Conservation (phyloP, 345 rosid species). For the Rubroshorea leprosula region DNA sequence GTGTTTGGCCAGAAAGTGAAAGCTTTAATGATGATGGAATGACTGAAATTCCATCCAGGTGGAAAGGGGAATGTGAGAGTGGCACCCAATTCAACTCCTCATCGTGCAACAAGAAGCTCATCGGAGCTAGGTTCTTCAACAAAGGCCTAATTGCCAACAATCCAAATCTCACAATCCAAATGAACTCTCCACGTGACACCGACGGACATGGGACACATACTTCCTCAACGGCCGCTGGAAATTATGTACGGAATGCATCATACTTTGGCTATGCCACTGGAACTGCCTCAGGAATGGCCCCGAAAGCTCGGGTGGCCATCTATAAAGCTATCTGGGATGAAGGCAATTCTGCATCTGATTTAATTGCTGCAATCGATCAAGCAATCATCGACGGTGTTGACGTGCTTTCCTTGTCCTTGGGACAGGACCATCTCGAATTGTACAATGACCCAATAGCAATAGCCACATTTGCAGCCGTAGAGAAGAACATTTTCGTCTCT, state of each 20-base stretch:
- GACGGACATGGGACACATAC: constrained; percentile 59
- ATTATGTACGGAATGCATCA: constrained; percentile 25
- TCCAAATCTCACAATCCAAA: constrained; percentile 31
- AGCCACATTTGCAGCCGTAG: constrained; percentile 45
- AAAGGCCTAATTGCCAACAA: constrained; percentile 29
- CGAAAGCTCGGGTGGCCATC: constrained; percentile 41
- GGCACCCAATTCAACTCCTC: constrained; percentile 44
- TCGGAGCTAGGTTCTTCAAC: constrained; percentile 49
- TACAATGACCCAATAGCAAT: constrained; percentile 45
- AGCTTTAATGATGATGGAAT: constrained; percentile 35
- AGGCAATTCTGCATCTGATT: constrained; percentile 26
- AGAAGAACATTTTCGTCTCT: constrained; percentile 44
- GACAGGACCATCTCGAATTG: constrained; percentile 23
- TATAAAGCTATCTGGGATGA: constrained; percentile 46
- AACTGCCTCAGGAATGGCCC: constrained; percentile 38
- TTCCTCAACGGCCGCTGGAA: constrained; percentile 48
- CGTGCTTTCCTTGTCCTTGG: constrained; percentile 44
- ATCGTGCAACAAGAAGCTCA: constrained; percentile 46
- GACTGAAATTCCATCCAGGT: constrained; percentile 30
- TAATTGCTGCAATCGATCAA: constrained; percentile 47
- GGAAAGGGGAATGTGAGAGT: constrained; percentile 46
- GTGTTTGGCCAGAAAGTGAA: constrained; percentile 49
- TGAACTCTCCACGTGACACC: constrained; percentile 48
- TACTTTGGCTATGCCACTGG: constrained; percentile 48
- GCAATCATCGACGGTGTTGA: constrained; percentile 51